phyloP scores from a whole-genome alignment of 805 yeast species.

The Peterozyma toletana region DNA sequence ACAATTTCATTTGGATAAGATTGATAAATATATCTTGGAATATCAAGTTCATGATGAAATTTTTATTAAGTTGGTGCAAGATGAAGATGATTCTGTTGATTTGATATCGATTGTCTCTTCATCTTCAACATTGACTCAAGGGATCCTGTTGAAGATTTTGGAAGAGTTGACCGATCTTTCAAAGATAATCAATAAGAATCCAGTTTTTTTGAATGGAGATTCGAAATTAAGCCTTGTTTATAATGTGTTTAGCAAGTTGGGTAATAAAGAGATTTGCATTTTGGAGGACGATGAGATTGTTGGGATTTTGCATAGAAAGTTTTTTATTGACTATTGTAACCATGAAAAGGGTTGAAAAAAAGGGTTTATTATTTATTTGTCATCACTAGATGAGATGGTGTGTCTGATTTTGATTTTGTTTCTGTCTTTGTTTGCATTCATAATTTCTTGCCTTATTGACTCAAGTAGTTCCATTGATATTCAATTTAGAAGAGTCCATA shows the following conservation, averaged over 20 bases:
- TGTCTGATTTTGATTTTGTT: conserved; percentile 4
- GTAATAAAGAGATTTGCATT: conserved; percentile 40
- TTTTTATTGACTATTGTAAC: conserved; percentile 36
- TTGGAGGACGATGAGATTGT: conserved; percentile 37
- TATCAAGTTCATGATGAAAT: conserved; percentile 22
- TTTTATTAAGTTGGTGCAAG: conserved; percentile 16
- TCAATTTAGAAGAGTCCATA: no score
- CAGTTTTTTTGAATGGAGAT: conserved; percentile 37
- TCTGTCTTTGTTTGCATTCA: no score
- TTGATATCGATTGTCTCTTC: conserved; percentile 1
- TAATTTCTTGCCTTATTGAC: no score
- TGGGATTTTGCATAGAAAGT: conserved; percentile 48
- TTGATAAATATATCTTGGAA: conserved; percentile 22
- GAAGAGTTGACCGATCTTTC: conserved; percentile 30
- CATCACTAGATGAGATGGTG: no score
- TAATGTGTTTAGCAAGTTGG: conserved; percentile 43
- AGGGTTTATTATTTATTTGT: no score
- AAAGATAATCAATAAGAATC: conserved; percentile 34
- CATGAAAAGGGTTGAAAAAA: neutral
- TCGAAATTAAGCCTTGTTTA: conserved; percentile 45
- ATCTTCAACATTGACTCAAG: neutral
- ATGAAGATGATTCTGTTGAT: conserved; percentile 4
- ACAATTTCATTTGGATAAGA: conserved; percentile 41
- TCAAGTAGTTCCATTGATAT: no score
- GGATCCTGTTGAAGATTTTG: conserved; percentile 8